Base-by-base conservation (phyloP, 176 grass and related monocot genomes). In the Tillandsia leiboldiana region DNA sequence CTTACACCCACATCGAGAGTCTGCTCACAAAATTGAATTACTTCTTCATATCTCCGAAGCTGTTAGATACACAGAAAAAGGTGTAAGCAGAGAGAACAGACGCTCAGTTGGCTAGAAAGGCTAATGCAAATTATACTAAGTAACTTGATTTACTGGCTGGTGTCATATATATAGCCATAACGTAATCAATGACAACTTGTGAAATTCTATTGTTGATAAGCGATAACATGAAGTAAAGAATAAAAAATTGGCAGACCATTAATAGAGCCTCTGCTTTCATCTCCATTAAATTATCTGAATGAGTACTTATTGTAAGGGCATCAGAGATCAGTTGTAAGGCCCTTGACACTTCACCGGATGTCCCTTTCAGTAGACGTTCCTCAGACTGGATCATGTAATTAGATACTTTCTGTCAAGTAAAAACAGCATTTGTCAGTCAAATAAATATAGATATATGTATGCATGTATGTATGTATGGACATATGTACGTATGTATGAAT, bases 201-300 rank as follows among this genome's bases (percentile, higher is more conserved):
- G 13, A 11, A n/a, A 9, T 53, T 51, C 28, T 54, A 67, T 28
- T 10, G 1, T 65, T 13, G 17, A 23, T 33, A 49, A 58, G n/a
- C 12, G 17, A 52, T 28, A 49, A 12, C 29, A 3, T 1, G 10
- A 29, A 24, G 26, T 29, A 65, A 22, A 64, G 67, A 51, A 47
- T 50, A 22, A 59, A 76, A 8, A 33, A 82, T 50, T 48, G 23
- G 23, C 22, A 72, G 82, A 92, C 89, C 86, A 62, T 79, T 79
- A 97, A 73, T 67, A 97, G 64, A 61, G 88, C 88, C 74, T 92
- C 88, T 74, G 93, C 93, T 77, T 97, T 92, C 86, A 91, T 92
- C 23, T 24, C 80, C 86, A 97, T 87, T 51, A 92, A 79, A 76
- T 79, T 87, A 73, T 97, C 86, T 73, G 89, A 97, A 74, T 79